Evolutionary conservation across 768 basidiomycete species (phyloP).

Genomic region (Serendipita indica): DNA sequence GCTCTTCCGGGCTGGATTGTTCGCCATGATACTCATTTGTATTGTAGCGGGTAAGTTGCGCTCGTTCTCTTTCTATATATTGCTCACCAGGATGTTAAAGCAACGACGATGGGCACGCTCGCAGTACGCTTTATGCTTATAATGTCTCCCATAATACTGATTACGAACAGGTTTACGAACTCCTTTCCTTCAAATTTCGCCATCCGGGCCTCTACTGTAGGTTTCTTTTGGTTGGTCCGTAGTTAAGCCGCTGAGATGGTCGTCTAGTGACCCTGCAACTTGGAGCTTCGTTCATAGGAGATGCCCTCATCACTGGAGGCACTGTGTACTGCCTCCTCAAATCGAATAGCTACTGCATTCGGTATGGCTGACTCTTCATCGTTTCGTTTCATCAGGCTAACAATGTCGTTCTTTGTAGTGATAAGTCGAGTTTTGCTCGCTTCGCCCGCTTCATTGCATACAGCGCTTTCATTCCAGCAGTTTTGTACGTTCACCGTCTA

Average conservation of each 20-base stretch:
- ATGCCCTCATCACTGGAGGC: constrained; percentile 1
- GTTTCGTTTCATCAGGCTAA: neutral
- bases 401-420: neutral
- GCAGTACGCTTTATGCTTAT: neutral
- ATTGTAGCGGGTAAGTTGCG: neutral
- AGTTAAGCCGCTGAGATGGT: neutral
- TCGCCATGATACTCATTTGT: neutral
- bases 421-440: neutral
- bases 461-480: neutral
- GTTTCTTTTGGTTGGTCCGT: neutral
- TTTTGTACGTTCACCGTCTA: neutral
- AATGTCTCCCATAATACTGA: too few relatives aligned
- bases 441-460: neutral
- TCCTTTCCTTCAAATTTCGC: neutral
- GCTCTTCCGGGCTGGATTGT: neutral
- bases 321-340: constrained; percentile 5
- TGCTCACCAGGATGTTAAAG: neutral
- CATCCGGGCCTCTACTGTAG: neutral
- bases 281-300: neutral
- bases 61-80: neutral
- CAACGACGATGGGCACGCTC: neutral
- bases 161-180: neutral
- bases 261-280: neutral
- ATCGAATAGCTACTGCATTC: neutral
- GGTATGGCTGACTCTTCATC: neutral